These are phyloP conservation scores for Prunus yedoensis DNA, from an alignment of 331 rosid genomes.

Conservation along the genomic window DNA sequence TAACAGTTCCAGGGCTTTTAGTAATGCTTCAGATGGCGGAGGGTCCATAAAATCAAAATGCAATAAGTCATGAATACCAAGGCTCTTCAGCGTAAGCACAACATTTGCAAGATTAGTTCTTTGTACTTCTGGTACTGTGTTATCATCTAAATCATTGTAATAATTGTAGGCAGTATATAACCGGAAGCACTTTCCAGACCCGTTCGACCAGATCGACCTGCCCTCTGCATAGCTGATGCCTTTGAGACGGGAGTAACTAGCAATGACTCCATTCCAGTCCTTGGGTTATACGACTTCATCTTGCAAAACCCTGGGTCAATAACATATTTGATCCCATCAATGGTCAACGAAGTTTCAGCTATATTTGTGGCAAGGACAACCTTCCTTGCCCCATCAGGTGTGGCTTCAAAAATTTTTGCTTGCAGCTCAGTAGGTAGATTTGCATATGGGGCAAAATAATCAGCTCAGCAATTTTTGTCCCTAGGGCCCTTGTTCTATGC, in stretches of 20 bases:
- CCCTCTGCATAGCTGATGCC: slow-evolving; percentile 97
- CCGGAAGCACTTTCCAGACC: slow-evolving; percentile 94
- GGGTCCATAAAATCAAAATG: slow-evolving; percentile 97
- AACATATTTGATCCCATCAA: slow-evolving; percentile 94
- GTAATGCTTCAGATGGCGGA: slow-evolving; percentile 89
- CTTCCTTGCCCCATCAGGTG: slow-evolving; percentile 95
- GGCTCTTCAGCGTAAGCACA: slow-evolving; percentile 82
- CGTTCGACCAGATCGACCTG: slow-evolving; percentile 97
- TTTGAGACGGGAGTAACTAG: slow-evolving; percentile 80
- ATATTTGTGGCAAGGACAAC: slow-evolving; percentile 98
- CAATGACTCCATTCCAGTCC: slow-evolving; percentile 97
- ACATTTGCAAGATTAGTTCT: slow-evolving; percentile 92
- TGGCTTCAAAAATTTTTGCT: slow-evolving; percentile 92
- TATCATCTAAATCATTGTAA: slow-evolving; percentile 77
- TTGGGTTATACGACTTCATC: slow-evolving; percentile 93
- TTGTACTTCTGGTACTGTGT: slow-evolving; percentile 88
- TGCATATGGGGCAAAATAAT: slow-evolving; percentile 97
- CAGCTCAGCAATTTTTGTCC: slow-evolving; percentile 89
- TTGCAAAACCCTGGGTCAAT: slow-evolving; percentile 93
- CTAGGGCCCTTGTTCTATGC: slow-evolving; percentile 81
- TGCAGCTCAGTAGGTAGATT: slow-evolving; percentile 93
- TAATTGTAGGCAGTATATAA: slow-evolving; percentile 77
- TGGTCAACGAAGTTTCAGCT: slow-evolving; percentile 94
- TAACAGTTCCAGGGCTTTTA: slow-evolving; percentile 91
- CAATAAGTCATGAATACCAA: slow-evolving; percentile 78